Evolutionary conservation across 495 filamentous ascomycete genomes (phyloP), one percentile per base, ranked within the genome.

Genomic region (Tetracladium setigerum): DNA sequence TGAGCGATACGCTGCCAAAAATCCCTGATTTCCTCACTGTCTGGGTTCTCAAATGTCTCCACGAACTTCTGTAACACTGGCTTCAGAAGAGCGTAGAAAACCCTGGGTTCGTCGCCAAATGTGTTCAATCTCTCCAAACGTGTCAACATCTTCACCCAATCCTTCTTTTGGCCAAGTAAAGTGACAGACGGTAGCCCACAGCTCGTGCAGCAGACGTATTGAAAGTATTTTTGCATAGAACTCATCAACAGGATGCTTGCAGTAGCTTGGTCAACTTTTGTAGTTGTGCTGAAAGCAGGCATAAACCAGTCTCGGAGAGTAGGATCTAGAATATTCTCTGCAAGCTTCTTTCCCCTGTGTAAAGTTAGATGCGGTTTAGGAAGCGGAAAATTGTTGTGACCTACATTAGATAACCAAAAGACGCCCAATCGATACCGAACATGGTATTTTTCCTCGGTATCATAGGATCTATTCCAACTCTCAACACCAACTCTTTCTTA

Each of bases 171-270:
- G 32, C 67, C 70, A 2, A 68, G 59, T 4, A 73, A 52, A 1
- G 65, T 70, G 4, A 67, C 71, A n/a, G 57, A 53, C 2, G 69
- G 69, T 19, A 72, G 58, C 16, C 69, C 68, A 47, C 69, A 71
- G 9, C 55, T 53, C 14, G 60, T 62, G 18, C 57, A 55, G 56
- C 58, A 65, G 38, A 46, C 55, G 43, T 67, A 74, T 36, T 56
- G 58, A 54, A 71, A 73, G 41, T 70, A 74, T 19, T 64, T 63
- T 49, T 72, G 67, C 62, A 72, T 63, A 27, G 69, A 60, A 35
- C 65, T 62, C 65, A 74, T 70, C 53, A 73, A 63, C 9, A 72
- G 47, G 38, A 72, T 56, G 39, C 62, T 58, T 1, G 70, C 68
- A 24, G 69, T 62, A 2, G 64, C 58, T 42, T 63, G 58, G 51